Evolutionary conservation across 139 green algal species (phyloP), one percentile per base, ranked within the genome.

Genomic region (Coccomyxa sp.): DNA sequence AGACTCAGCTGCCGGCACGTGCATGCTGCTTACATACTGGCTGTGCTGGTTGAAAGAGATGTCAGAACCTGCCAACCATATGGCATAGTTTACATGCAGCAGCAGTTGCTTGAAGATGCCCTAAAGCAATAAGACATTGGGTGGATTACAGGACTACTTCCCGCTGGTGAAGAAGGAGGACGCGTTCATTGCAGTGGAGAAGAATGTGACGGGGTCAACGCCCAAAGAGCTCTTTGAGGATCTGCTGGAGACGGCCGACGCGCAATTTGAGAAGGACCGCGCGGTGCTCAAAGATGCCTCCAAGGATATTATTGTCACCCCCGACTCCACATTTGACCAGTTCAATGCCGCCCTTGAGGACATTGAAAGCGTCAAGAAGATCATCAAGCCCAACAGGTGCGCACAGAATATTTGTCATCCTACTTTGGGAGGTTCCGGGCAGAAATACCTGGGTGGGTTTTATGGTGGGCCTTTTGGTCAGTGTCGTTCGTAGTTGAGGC

Each of bases 201-300:
- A 84, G 68, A 97, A 96, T 86, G 81, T 79, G 10, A 82, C 75
- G 0, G 93, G 94, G 58, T 93, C 86, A n/a, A 86, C 88, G 58
- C 94, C 94, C 23, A 92, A 92, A 84, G 94, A 98, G 88, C 89
- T 98, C 67, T 98, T 97, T 91, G 91, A 96, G 63, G 94, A 98
- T 63, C n/a, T 95, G 13, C 84, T 96, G 27, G 94, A 97, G 80
- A 93, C 97, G 74, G 89, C 96, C 76, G 92, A 97, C 80, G 91
- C 90, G 79, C 89, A 92, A 82, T 95, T 92, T 76, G 89, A 92
- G 18, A 88, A 60, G 82, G 85, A 79, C 30, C 60, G 58, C 31
- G 77, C 60, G 79, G 30, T 28, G 57, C 28, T 91, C 71, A 88
- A 88, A 82, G 89, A 91, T 30, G 58, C 84, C 27, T 67, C 81